A percentile compares a stretch with the other conserved stretches of the same genome.
phyloP scores from a whole-genome alignment of 495 filamentous ascomycete species.

The Podospora tetraspora region DNA sequence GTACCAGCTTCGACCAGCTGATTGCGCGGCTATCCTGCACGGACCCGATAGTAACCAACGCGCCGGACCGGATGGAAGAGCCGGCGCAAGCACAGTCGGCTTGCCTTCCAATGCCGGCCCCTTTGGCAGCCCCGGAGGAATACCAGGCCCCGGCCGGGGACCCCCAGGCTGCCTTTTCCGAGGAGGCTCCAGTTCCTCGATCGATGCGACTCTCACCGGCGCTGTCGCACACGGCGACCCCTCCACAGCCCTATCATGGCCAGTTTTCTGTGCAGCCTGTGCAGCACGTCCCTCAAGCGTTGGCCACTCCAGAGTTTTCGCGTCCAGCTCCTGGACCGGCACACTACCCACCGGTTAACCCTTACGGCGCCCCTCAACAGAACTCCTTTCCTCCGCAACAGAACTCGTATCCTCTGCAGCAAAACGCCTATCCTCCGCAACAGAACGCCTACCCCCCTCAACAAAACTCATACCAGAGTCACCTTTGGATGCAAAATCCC shows the following conservation, averaged over 20 bases:
- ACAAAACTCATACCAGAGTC: not conserved
- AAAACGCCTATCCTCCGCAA: not conserved
- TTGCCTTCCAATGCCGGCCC: too few relatives aligned
- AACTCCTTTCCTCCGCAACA: not conserved
- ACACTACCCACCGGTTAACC: not conserved
- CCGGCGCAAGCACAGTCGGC: not conserved
- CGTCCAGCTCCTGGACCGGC: not conserved
- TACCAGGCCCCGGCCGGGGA: not conserved
- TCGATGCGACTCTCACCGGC: not conserved
- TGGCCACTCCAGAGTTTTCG: not conserved
- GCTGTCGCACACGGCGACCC: not conserved
- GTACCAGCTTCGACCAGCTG: not conserved
- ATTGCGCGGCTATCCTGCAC: not conserved
- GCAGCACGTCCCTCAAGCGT: not conserved
- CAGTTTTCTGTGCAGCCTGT: not conserved
- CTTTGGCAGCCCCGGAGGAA: not conserved
- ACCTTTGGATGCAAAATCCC: not conserved
- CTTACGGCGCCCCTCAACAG: not conserved
- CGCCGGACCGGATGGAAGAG: not conserved
- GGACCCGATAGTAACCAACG: not conserved
- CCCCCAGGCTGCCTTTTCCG: not conserved
- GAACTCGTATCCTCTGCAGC: not conserved
- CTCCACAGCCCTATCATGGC: not conserved
- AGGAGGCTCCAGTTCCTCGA: not conserved
- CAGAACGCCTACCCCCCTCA: not conserved